Percentiles rank a stretch among this genome's conserved stretches.
phyloP scores from a whole-genome alignment of 1,284 basidiomycete genomes.

The Cystobasidium pallidum region DNA sequence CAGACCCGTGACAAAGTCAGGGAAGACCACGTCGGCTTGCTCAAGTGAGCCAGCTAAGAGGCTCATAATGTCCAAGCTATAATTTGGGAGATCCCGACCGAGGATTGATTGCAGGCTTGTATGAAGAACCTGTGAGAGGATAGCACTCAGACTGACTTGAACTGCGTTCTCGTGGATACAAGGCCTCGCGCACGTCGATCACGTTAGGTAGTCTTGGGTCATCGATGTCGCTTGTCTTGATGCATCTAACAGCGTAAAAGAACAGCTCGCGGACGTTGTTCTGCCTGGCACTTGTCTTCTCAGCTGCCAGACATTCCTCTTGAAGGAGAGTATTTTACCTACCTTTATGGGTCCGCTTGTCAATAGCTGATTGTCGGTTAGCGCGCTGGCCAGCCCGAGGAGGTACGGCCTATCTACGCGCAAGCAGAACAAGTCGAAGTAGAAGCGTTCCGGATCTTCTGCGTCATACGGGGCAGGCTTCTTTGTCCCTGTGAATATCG shows the following conservation, averaged over 20 bases:
- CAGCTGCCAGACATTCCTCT: not conserved
- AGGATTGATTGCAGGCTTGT: conserved; percentile 46
- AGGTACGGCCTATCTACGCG: conserved; percentile 24
- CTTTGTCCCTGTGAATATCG: conserved; percentile 28
- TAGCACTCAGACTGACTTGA: not conserved
- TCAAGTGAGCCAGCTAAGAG: conserved; percentile 52
- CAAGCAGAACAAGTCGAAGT: conserved; percentile 51
- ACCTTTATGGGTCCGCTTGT: conserved; percentile 37
- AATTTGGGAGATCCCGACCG: conserved; percentile 46
- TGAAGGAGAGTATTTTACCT: conserved; percentile 32
- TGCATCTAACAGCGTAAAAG: conserved; percentile 45
- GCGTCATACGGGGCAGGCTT: conserved; percentile 34
- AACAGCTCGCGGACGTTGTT: conserved; percentile 50
- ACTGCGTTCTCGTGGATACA: not conserved
- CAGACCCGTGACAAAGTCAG: conserved; percentile 52
- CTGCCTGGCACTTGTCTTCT: conserved; percentile 20
- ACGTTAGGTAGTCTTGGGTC: conserved; percentile 46
- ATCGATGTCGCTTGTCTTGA: conserved; percentile 44
- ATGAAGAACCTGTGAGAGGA: conserved; percentile 47
- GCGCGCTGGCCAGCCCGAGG: not conserved
- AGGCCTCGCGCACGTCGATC: conserved; percentile 43
- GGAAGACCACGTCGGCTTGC: conserved; percentile 50
- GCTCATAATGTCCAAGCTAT: conserved; percentile 48
- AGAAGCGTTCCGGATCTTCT: conserved; percentile 42
- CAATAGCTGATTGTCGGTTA: conserved; percentile 26